A percentile compares a stretch with the other conserved stretches of the same genome.
Evolutionary conservation across 345 rosid species (phyloP).

Genomic region (Citrus maxima): DNA sequence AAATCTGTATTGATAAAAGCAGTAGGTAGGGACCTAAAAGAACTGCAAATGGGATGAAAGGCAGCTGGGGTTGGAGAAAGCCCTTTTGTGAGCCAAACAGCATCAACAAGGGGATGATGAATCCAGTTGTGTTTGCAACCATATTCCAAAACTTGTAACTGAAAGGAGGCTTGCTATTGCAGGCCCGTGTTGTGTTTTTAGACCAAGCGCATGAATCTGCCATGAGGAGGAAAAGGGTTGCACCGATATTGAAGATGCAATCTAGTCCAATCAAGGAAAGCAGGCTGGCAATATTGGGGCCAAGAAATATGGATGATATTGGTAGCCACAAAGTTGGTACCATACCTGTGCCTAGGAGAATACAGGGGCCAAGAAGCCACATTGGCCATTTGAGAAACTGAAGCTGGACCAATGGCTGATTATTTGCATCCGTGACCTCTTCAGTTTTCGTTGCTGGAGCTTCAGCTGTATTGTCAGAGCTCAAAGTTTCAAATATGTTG

Average conservation of each 20-base stretch:
- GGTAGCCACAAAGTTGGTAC: constrained; percentile 93
- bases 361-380: constrained; percentile 85
- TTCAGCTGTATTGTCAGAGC: constrained; percentile 37
- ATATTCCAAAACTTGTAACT: constrained; percentile 81
- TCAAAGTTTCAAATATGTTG: constrained; percentile 54
- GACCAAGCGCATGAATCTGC: constrained; percentile 80
- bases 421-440: constrained; percentile 23
- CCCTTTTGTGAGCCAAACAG: constrained; percentile 65
- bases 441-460: constrained; percentile 17
- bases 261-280: constrained; percentile 88
- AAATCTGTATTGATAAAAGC: constrained; percentile 74
- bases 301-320: constrained; percentile 71
- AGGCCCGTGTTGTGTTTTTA: constrained; percentile 28
- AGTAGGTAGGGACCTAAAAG: constrained; percentile 78
- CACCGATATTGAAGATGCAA: constrained; percentile 87
- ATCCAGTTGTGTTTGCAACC: constrained; percentile 59
- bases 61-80: constrained; percentile 60
- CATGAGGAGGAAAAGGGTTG: constrained; percentile 79
- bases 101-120: constrained; percentile 49
- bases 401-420: constrained; percentile 22
- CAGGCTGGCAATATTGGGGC: constrained; percentile 81
- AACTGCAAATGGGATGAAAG: constrained; percentile 59
- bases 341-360: constrained; percentile 85
- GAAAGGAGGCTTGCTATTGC: constrained; percentile 65
- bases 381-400: constrained; percentile 81